Percentiles rank a stretch among this genome's conserved stretches.
Evolutionary conservation across 495 filamentous ascomycete genomes (phyloP).

Genomic region (Lophiostoma macrostomum): DNA sequence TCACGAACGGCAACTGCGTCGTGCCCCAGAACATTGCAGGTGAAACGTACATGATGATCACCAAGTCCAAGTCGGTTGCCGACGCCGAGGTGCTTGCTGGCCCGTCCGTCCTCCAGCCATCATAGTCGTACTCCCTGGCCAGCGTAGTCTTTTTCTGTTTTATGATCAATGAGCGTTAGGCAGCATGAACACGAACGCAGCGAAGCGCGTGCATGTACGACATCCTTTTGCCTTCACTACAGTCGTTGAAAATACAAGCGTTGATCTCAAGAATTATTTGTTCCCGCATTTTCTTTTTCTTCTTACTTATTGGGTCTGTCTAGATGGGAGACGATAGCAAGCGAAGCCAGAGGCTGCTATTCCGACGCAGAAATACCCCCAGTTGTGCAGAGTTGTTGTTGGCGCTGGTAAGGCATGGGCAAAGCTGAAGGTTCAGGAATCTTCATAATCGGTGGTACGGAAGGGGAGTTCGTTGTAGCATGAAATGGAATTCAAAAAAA

Average conservation of each 20-base stretch:
- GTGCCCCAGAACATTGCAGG: conserved; percentile 29
- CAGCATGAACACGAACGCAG: not conserved
- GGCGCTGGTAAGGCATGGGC: no score
- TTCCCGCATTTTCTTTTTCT: conserved; percentile 3
- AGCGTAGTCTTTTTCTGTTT: conserved; percentile 2
- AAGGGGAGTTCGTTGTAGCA: no score
- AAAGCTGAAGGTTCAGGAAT: no score
- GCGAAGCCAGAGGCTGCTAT: not conserved
- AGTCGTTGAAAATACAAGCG: conserved; percentile 33
- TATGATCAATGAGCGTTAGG: conserved; percentile 18
- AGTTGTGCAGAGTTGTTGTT: no score
- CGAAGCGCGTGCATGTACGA: not conserved
- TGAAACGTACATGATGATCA: conserved; percentile 35
- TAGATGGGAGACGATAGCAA: not conserved
- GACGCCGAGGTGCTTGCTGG: conserved; percentile 32
- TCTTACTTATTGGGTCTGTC: not conserved
- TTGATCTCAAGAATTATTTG: conserved; percentile 30
- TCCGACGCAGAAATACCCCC: no score
- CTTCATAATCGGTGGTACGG: no score
- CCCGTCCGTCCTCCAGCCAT: conserved; percentile 28
- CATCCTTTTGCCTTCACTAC: conserved; percentile 25
- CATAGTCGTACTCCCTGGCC: conserved; percentile 14
- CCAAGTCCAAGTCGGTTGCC: conserved; percentile 26
- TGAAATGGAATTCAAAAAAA: no score
- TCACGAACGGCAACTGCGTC: conserved; percentile 25